Percentiles rank a stretch among this genome's conserved stretches.
Conservation (phyloP, 148 eudicot species). For the Beta vulgaris region DNA sequence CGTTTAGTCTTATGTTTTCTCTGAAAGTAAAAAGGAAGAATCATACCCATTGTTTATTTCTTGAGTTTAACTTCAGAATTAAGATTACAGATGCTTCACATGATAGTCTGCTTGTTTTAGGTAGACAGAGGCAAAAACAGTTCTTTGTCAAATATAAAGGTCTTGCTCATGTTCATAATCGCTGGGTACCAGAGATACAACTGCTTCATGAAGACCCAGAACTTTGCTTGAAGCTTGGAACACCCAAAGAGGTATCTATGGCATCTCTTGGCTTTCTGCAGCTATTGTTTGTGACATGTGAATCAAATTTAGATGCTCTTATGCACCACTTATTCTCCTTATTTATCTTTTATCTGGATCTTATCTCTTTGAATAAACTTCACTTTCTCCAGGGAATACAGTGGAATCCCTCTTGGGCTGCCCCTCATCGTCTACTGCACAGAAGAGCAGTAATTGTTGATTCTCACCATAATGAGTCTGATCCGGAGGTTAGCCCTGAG, state of each 20-base stretch:
- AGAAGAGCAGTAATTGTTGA: conserved; percentile 45
- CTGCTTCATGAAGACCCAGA: conserved; percentile 55
- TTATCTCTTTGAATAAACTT: neutral
- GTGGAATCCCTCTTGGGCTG: conserved; percentile 69
- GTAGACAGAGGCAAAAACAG: conserved; percentile 47
- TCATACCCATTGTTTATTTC: neutral
- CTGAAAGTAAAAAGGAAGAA: neutral
- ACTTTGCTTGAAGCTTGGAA: conserved; percentile 35
- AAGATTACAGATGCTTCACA: neutral
- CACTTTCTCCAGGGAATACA: conserved; percentile 33
- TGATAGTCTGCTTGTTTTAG: conserved; percentile 35
- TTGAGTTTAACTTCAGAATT: neutral
- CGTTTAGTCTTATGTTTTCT: conserved; percentile 6
- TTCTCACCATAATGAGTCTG: conserved; percentile 20
- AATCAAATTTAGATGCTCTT: neutral
- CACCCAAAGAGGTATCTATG: conserved; percentile 37
- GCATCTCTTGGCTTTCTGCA: neutral
- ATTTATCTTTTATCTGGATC: neutral
- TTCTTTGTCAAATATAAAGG: conserved; percentile 78
- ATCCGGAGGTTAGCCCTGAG: conserved; percentile 20
- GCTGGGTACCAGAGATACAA: conserved; percentile 60
- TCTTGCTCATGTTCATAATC: conserved; percentile 76
- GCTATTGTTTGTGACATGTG: neutral
- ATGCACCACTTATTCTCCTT: neutral
- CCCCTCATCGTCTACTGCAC: conserved; percentile 62